Evolutionary conservation across 2,329 filamentous ascomycete genomes (phyloP), one percentile per base, ranked within the genome.

Genomic region (Calonectria crousiana): DNA sequence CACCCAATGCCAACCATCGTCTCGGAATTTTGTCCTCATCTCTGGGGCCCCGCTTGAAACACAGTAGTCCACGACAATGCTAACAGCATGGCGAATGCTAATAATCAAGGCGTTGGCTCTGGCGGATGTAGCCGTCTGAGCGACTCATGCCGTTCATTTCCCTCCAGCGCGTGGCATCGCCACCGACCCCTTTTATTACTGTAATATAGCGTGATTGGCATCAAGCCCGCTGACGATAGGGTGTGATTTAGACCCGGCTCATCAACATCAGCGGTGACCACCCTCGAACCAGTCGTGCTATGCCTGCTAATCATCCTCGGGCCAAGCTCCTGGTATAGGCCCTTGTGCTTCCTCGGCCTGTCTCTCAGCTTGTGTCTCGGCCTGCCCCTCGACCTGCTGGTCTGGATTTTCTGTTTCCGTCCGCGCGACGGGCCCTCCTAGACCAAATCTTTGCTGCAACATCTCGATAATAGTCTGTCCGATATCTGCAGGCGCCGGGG

Each of bases 261-360:
- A 23, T 47, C 26, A 67, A 32, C 72, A 69, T 70, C 68, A 68
- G 72, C 66, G 52, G 47, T 66, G 51, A 70, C 69, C 62, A 52
- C 60, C 74, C 75, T 62, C 74, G 72, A 65, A 67, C 66, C 36
- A 20, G 26, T 41, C 18, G 23, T 62, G 56, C 56, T 23, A 60
- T 32, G 18, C 36, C 53, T 62, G 67, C 26, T 71, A 60, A 41
- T 79, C 72, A 32, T 81, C 82, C n/a, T 79, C 80, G 20, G 84
- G 84, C 84, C 84, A 85, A 38, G 82, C 81, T 38, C 84, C 84
- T 16, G 84, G 84, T 14, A 82, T 30, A 62, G 36, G 23, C 16
- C 41, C 68, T 69, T 75, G 76, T 51, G 60, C 62, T 26, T 76
- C 70, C 9, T 75, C 71, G 18, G 58, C 62, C 41, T 51, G 44